Evolutionary conservation across 1,139 yeast species (phyloP).

Genomic region (Suhomyces maxii): DNA sequence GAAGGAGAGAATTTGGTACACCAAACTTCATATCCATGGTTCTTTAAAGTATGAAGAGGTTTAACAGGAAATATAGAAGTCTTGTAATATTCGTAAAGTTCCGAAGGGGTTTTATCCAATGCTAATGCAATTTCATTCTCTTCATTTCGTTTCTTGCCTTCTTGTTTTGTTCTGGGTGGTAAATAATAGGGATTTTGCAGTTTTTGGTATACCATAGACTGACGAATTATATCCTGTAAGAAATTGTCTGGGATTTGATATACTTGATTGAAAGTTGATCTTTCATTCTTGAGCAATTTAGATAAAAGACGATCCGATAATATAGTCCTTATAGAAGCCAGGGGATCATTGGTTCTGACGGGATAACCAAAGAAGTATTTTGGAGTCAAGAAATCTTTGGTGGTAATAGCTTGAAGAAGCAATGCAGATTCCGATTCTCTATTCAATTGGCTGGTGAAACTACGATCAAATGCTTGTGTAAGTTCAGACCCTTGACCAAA

Average conservation of each 20-base stretch:
- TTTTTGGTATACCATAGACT: conserved; percentile 31
- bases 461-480: conserved; percentile 10
- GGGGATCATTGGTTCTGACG: neutral
- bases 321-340: conserved; percentile 1
- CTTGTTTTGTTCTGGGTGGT: conserved; percentile 28
- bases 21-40: conserved; percentile 83
- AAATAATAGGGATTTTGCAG: conserved; percentile 34
- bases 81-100: conserved; percentile 12
- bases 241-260: conserved; percentile 20
- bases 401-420: conserved; percentile 16
- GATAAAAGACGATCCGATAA: conserved; percentile 10
- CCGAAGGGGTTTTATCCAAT: conserved; percentile 9
- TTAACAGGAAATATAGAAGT: conserved; percentile 47
- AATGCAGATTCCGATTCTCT: conserved; percentile 30
- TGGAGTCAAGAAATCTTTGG: conserved; percentile 1
- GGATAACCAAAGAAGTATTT: conserved; percentile 12
- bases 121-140: conserved; percentile 11
- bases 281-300: conserved; percentile 9
- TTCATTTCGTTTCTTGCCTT: conserved; percentile 4
- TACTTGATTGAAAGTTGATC: conserved; percentile 3
- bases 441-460: conserved; percentile 15
- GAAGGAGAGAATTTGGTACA: conserved; percentile 72
- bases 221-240: conserved; percentile 29
- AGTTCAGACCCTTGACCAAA: conserved; percentile 11
- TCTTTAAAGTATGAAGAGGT: conserved; percentile 38